Evolutionary conservation across 805 yeast species (phyloP).

Genomic region (Martiniozyma abietophila): DNA sequence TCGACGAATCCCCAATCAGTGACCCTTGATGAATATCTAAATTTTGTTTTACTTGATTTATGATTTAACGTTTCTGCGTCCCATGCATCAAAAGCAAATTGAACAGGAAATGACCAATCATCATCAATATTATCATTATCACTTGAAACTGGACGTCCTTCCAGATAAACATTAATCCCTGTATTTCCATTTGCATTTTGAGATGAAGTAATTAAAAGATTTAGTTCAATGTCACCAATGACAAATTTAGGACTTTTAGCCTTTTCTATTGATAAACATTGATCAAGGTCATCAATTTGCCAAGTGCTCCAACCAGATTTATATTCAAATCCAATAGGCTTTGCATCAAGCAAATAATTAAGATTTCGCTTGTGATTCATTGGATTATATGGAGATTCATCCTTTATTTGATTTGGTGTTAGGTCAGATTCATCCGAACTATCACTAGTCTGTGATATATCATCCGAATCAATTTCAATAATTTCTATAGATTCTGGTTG

Average conservation of each 20-base stretch:
- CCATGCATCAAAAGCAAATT: slow-evolving; percentile 78
- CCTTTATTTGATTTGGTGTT: slow-evolving; percentile 13
- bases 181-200: slow-evolving; percentile 53
- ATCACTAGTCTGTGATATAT: no score
- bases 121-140: slow-evolving; percentile 23
- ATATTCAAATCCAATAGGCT: slow-evolving; percentile 26
- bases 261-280: slow-evolving; percentile 26
- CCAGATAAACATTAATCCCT: slow-evolving; percentile 72
- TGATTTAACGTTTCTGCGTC: slow-evolving; percentile 61
- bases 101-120: slow-evolving; percentile 86
- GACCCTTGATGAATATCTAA: slow-evolving; percentile 65
- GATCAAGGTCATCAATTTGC: slow-evolving; percentile 28
- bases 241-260: slow-evolving; percentile 34
- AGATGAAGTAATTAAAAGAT: slow-evolving; percentile 61
- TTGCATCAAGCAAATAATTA: slow-evolving; percentile 16
- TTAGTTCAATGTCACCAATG: slow-evolving; percentile 51
- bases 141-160: slow-evolving; percentile 51
- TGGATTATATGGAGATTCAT: background rate
- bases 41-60: slow-evolving; percentile 56
- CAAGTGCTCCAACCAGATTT: slow-evolving; percentile 29
- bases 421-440: slow-evolving; percentile 15
- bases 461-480: no score
- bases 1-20: slow-evolving; percentile 96
- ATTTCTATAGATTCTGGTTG: no score
- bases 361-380: slow-evolving; percentile 14